phyloP scores from a whole-genome alignment of 345 rosid species.

The Populus alba region DNA sequence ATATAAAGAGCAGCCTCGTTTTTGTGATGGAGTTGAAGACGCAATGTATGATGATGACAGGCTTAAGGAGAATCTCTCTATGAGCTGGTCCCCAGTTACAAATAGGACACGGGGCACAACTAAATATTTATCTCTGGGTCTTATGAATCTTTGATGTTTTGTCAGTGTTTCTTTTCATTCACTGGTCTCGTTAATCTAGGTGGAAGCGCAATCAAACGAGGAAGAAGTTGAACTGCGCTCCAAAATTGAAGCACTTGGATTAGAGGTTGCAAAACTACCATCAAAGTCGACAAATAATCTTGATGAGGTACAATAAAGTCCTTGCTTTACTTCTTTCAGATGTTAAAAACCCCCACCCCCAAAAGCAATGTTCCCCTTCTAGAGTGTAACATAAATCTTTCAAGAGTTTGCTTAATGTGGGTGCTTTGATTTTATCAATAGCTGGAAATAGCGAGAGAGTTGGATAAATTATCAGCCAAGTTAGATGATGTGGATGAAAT shows the following conservation, averaged over 20 bases:
- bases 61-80: neutral
- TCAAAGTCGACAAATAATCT: conserved; percentile 49
- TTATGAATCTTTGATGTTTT: neutral
- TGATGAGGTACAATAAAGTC: conserved; percentile 43
- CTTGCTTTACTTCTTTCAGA: neutral
- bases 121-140: neutral
- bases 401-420: neutral
- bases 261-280: conserved; percentile 76
- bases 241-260: conserved; percentile 82
- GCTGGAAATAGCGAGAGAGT: conserved; percentile 76
- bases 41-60: neutral
- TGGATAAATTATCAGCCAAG: conserved; percentile 78
- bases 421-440: conserved; percentile 9
- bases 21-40: no score
- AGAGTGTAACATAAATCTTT: neutral
- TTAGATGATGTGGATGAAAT: conserved; percentile 76
- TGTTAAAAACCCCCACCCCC: no score
- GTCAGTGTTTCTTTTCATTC: neutral
- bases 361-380: no score
- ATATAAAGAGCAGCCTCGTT: no score
- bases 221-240: conserved; percentile 82
- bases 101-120: neutral
- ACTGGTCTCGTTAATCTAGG: conserved; percentile 32
- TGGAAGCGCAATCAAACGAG: conserved; percentile 68
- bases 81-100: neutral